Evolutionary conservation across 306 rosid genomes (phyloP).

Genomic region (Cucumis cinereus): DNA sequence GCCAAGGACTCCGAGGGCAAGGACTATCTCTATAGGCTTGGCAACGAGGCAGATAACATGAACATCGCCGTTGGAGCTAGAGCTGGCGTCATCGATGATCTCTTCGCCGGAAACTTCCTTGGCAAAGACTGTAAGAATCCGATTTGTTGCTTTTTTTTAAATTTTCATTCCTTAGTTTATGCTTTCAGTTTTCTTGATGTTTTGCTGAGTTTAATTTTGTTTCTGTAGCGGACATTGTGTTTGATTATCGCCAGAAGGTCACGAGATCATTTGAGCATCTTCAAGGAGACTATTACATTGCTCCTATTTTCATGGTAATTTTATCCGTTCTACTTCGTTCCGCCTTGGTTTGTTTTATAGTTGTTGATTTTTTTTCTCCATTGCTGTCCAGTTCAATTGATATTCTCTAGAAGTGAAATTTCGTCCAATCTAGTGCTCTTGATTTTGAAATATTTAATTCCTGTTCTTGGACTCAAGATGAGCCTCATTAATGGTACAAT

Average conservation of each 20-base stretch:
- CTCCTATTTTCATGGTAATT: conserved; percentile 84
- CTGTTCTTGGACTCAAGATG: neutral
- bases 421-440: neutral
- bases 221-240: conserved; percentile 73
- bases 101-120: conserved; percentile 77
- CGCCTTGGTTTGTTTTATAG: neutral
- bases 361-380: neutral
- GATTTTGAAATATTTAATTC: neutral
- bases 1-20: conserved; percentile 58
- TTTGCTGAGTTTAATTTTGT: neutral
- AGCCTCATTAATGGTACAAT: neutral
- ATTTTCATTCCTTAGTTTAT: neutral
- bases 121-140: conserved; percentile 51
- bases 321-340: neutral
- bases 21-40: conserved; percentile 78
- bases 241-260: conserved; percentile 89
- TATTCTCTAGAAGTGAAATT: neutral
- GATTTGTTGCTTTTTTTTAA: neutral
- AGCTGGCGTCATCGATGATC: conserved; percentile 68
- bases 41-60: conserved; percentile 86
- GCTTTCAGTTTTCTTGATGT: neutral
- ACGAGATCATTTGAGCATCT: conserved; percentile 74
- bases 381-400: neutral
- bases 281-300: conserved; percentile 87
- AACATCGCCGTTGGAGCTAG: conserved; percentile 93